Evolutionary conservation across 352 stramenopile species (phyloP), one percentile per base, ranked within the genome.

Genomic region (Thraustotheca clavata): DNA sequence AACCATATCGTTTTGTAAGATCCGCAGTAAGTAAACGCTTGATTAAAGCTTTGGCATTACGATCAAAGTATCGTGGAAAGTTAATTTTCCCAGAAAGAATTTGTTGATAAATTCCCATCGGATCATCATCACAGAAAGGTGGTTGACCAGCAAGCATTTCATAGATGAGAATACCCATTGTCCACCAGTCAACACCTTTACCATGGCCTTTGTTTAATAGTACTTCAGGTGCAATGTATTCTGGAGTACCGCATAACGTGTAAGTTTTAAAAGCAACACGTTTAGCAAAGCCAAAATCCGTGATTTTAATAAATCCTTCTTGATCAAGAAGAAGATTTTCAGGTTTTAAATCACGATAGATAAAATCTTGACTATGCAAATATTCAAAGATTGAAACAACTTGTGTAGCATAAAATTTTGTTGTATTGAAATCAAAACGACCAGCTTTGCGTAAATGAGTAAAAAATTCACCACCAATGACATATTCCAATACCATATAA

Each of bases 391-490:
- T 98, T 9, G 95, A 79, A 41, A 96, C 83, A 36, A 99, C 88
- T 57, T 98, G 90, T 16, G 90, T 89, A 60, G 88, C 81, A 73
- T 97, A 98, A 70, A 98, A 98, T 60, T 95, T 91, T 49, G 89
- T 85, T 29, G 87, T 79, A 62, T 87, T 89, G 73, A 94, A 96
- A 67, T 97, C 87, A 55, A 99, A 98, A 36, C 89, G 88, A 22
- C 86, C 91, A 22, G 90, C 89, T 82, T 97, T 97, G 47, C 92
- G 78, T 20, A 98, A 68, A 66, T 98, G 90, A 26, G 91, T 97
- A 73, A 99, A 98, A 75, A 99, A 98, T 76, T 99, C 96, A 50
- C 96, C 96, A 48, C 96, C 96, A 60, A 98, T 94, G 18, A 98
- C 55, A 26, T 98, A 98, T 70, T 99, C 96, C 48, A 99, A 79